These are phyloP conservation scores for Saccharum spontaneum DNA, from an alignment of 176 grass and related monocot genomes.

Conservation along the genomic window DNA sequence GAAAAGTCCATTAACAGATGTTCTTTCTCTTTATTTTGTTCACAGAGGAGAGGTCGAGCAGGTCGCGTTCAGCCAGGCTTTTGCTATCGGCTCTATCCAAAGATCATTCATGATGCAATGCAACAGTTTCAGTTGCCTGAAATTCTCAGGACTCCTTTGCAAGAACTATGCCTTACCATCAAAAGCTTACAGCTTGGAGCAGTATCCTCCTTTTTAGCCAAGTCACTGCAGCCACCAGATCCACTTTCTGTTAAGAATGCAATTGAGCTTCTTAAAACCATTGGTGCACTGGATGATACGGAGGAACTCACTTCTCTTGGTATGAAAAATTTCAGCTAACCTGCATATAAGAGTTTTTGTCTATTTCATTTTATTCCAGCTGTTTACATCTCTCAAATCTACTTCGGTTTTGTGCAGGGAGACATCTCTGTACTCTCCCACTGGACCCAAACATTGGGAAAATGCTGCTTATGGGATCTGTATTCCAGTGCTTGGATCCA, in stretches of 20 bases:
- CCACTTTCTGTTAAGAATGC: constrained; percentile 90
- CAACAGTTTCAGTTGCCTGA: constrained; percentile 91
- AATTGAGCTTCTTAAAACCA: constrained; percentile 86
- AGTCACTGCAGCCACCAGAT: constrained; percentile 90
- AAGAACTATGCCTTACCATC: constrained; percentile 95
- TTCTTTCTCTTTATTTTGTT: constrained; percentile 31
- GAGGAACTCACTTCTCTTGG: constrained; percentile 94
- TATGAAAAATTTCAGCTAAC: constrained; percentile 33
- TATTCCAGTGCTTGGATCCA: constrained; percentile 92
- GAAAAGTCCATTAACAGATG: constrained; percentile 19
- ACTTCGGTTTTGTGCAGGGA: constrained; percentile 51
- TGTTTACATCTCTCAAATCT: constrained; percentile 11
- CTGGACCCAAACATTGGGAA: constrained; percentile 97
- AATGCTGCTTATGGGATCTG: constrained; percentile 90
- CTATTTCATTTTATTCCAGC: not conserved
- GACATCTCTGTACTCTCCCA: constrained; percentile 81
- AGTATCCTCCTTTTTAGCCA: constrained; percentile 76
- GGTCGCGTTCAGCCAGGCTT: constrained; percentile 83
- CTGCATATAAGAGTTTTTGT: not conserved
- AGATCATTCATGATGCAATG: constrained; percentile 88
- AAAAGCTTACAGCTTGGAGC: constrained; percentile 89
- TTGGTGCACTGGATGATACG: constrained; percentile 78
- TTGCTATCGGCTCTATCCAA: constrained; percentile 94
- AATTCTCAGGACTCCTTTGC: constrained; percentile 96
- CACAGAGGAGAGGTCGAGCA: constrained; percentile 88